Conservation (phyloP, 2,329 filamentous ascomycete genomes). For the Triangularia verruculosa region DNA sequence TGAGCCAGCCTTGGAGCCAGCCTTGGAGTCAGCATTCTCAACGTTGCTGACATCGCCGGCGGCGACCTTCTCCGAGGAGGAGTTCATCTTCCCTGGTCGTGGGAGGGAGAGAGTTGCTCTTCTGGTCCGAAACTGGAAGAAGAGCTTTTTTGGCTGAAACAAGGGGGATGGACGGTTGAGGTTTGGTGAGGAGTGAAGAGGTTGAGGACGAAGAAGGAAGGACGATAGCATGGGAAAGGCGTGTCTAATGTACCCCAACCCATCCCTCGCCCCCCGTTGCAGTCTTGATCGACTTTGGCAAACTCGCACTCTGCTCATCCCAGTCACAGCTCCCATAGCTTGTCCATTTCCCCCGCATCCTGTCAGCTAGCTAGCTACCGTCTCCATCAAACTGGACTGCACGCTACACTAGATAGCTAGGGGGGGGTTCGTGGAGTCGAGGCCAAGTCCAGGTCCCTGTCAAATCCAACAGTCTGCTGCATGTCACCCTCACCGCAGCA, state of each 20-base stretch:
- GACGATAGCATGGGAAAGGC: neutral
- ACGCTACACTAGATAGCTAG: neutral
- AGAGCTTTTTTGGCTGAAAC: neutral
- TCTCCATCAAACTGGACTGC: neutral
- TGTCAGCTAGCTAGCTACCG: conserved; percentile 1
- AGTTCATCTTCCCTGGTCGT: conserved; percentile 1
- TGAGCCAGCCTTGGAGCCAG: conserved; percentile 2
- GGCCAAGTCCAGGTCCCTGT: neutral
- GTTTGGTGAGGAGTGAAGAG: neutral
- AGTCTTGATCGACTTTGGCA: conserved; percentile 2
- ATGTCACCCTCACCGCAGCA: conserved; percentile 2
- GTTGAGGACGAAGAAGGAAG: neutral
- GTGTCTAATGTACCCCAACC: conserved; percentile 6
- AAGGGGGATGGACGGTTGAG: neutral
- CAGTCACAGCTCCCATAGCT: neutral
- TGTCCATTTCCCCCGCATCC: conserved; percentile 4
- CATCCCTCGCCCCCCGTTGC: conserved; percentile 1
- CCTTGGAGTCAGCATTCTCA: conserved; percentile 16
- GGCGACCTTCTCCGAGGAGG: conserved; percentile 9
- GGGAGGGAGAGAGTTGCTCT: neutral
- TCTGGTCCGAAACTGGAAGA: neutral
- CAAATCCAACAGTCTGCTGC: neutral
- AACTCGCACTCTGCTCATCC: neutral
- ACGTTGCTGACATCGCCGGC: conserved; percentile 8
- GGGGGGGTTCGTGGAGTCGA: neutral